Evolutionary conservation across 164 flowering plant genomes (phyloP).

Genomic region (Aristolochia contorta): DNA sequence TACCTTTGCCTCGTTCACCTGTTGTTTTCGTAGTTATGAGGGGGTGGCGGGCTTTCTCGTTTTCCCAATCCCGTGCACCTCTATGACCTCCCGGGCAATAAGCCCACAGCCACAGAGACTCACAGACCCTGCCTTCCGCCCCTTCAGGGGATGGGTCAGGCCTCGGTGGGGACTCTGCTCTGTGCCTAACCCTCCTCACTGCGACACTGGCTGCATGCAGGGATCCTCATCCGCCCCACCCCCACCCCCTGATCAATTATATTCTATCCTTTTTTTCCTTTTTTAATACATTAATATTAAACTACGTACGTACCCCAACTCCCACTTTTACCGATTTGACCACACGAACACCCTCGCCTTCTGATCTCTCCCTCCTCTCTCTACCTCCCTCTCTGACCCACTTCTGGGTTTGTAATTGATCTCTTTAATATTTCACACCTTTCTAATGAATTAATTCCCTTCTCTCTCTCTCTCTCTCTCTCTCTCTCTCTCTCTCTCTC

Average conservation of each 20-base stretch:
- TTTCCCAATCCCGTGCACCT: conserved; percentile 20
- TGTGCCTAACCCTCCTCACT: not conserved
- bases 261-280: not conserved
- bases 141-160: conserved; percentile 15
- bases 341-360: conserved; percentile 12
- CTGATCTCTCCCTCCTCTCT: no score
- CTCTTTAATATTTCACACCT: no score
- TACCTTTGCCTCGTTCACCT: conserved; percentile 44
- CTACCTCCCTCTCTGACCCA: not conserved
- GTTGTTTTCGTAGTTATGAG: conserved; percentile 52
- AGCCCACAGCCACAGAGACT: conserved; percentile 1
- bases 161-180: no score
- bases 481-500: no score
- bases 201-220: no score
- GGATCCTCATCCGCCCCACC: no score
- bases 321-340: conserved; percentile 36
- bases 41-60: conserved; percentile 16
- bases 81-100: conserved; percentile 30
- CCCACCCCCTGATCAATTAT: not conserved
- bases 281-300: no score
- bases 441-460: no score
- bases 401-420: no score
- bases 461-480: no score
- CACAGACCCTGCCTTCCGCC: conserved; percentile 17
- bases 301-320: not conserved